Evolutionary conservation across 257 asterid genomes (phyloP).

Genomic region (Henckelia pumila): DNA sequence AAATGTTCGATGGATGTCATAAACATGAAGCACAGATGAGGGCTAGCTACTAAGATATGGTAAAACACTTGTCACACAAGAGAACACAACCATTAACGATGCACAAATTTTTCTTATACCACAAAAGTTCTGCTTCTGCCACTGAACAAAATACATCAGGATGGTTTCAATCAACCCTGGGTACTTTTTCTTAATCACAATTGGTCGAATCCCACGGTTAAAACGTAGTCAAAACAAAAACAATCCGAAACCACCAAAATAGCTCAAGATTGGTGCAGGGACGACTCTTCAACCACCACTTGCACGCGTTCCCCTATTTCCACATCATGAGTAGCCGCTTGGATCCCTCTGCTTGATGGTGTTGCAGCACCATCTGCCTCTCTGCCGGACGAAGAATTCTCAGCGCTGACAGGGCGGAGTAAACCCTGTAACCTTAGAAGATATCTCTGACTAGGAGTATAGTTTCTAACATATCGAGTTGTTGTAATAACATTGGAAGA

Average conservation of each 20-base stretch:
- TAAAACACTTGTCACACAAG: neutral
- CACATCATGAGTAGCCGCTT: slow-evolving; percentile 22
- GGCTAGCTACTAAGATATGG: too few species aligned
- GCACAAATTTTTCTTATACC: neutral
- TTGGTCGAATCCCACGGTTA: slow-evolving; percentile 17
- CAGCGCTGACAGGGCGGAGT: slow-evolving; percentile 55
- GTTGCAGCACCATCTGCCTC: slow-evolving; percentile 33
- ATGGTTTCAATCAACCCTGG: neutral
- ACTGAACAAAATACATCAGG: neutral
- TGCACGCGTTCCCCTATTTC: slow-evolving; percentile 37
- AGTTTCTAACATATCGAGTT: slow-evolving; percentile 58
- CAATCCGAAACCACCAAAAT: slow-evolving; percentile 7
- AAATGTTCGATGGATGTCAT: neutral
- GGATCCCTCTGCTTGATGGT: slow-evolving; percentile 31
- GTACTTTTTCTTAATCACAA: neutral
- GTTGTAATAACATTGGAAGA: slow-evolving; percentile 51
- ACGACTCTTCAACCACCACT: slow-evolving; percentile 47
- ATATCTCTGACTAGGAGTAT: slow-evolving; percentile 78
- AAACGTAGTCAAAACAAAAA: slow-evolving; percentile 7
- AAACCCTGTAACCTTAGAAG: slow-evolving; percentile 77
- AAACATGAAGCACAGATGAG: neutral
- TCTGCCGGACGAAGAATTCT: slow-evolving; percentile 31
- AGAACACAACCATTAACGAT: neutral
- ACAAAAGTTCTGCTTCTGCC: neutral
- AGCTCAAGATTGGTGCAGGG: slow-evolving; percentile 36